phyloP scores from a whole-genome alignment of 176 grass and related monocot genomes.

The Melocanna baccifera region DNA sequence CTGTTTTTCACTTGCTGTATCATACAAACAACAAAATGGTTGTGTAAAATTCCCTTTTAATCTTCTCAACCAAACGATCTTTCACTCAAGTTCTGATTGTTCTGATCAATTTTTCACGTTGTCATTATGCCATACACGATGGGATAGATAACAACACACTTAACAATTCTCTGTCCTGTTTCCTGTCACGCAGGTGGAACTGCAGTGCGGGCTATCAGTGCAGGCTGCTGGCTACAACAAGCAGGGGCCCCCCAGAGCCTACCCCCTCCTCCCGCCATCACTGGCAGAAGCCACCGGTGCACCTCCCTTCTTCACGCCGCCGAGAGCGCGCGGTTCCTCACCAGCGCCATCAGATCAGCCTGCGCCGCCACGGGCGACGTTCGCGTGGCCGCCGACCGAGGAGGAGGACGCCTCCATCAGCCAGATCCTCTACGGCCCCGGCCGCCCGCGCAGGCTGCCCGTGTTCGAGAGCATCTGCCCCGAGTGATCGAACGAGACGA shows the following conservation, averaged over 20 bases:
- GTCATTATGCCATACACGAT: not conserved
- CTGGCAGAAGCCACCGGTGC: not conserved
- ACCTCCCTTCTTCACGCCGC: not conserved
- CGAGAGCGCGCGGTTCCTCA: not conserved
- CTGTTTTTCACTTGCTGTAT: not conserved
- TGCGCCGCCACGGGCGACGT: not conserved
- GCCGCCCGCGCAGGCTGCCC: conserved; percentile 7
- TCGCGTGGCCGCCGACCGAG: conserved; percentile 21
- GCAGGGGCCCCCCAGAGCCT: not conserved
- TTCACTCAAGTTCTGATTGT: not conserved
- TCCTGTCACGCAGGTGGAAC: conserved; percentile 3
- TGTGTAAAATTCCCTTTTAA: not conserved
- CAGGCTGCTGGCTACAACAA: not conserved
- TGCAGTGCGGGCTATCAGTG: not conserved
- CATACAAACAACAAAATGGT: not conserved
- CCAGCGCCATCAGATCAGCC: not conserved
- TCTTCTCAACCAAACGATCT: not conserved
- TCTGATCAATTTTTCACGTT: not conserved
- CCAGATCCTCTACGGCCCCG: not conserved
- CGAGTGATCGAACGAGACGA: not conserved
- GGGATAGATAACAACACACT: not conserved
- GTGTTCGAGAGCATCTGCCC: conserved; percentile 37
- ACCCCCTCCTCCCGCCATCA: not conserved
- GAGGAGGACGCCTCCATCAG: not conserved
- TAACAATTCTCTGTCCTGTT: not conserved